Evolutionary conservation across 306 rosid genomes (phyloP).

Genomic region (Acacia crassicarpa): DNA sequence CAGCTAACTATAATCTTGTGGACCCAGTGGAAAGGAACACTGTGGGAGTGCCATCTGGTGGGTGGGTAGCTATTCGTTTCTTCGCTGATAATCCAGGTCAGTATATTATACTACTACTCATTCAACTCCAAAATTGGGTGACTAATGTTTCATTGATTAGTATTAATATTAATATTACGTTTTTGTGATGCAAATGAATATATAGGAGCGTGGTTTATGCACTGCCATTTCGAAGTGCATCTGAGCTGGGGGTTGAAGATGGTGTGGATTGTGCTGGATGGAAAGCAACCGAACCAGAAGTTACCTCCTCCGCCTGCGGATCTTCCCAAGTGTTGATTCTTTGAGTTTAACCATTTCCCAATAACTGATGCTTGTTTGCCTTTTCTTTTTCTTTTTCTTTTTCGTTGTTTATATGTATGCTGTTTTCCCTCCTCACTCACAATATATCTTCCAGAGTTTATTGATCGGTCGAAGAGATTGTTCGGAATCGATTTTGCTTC

Average conservation of each 20-base stretch:
- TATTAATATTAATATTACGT: not conserved
- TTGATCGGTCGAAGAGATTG: constrained; percentile 1
- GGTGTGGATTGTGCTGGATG: constrained; percentile 36
- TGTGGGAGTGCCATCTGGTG: constrained; percentile 35
- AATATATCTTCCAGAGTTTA: not conserved
- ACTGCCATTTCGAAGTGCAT: constrained; percentile 38
- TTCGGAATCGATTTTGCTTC: not conserved
- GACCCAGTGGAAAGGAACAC: constrained; percentile 39
- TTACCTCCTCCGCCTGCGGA: constrained; percentile 35
- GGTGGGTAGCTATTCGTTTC: constrained; percentile 38
- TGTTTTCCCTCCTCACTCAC: not conserved
- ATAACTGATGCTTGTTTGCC: not conserved
- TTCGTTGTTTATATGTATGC: not conserved
- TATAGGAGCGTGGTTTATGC: constrained; percentile 40
- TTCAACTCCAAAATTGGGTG: not conserved
- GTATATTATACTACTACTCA: not conserved
- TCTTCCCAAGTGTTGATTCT: constrained; percentile 36
- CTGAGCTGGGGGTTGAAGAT: constrained; percentile 37
- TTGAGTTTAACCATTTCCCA: not conserved
- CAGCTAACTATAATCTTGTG: constrained; percentile 27
- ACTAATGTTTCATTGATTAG: not conserved
- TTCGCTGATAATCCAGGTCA: constrained; percentile 40
- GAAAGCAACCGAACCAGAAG: constrained; percentile 31
- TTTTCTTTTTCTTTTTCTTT: not conserved
- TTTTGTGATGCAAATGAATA: not conserved